These are phyloP conservation scores for Spathaspora hagerdaliae DNA, from an alignment of 805 yeast species.

Conservation along the genomic window DNA sequence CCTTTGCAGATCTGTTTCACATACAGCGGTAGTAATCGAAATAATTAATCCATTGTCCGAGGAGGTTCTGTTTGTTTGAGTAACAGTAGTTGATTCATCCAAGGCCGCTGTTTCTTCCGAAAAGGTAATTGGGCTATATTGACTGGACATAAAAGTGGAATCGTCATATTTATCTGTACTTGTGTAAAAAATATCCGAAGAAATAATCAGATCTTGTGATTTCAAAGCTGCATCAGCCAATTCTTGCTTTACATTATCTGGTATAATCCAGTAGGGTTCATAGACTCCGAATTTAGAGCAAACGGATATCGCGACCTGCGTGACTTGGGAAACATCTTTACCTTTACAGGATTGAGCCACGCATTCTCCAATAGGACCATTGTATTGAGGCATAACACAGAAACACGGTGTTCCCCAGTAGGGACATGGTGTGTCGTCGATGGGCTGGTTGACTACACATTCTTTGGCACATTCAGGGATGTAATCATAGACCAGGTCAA, in stretches of 20 bases:
- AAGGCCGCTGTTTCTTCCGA: conserved; percentile 4
- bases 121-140: too few relatives aligned
- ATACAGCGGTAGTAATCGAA: background rate
- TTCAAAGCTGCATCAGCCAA: conserved; percentile 6
- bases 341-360: conserved; percentile 34
- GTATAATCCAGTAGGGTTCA: conserved; percentile 29
- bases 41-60: background rate
- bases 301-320: conserved; percentile 22
- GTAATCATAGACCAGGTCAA: too few relatives aligned
- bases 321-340: conserved; percentile 22
- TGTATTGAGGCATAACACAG: conserved; percentile 37
- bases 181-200: too few relatives aligned
- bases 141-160: too few relatives aligned
- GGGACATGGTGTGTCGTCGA: conserved; percentile 41
- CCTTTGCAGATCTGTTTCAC: background rate
- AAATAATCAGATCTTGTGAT: too few relatives aligned
- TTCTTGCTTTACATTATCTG: conserved; percentile 11
- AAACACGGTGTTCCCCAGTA: conserved; percentile 39
- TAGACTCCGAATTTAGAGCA: too few relatives aligned
- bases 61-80: background rate
- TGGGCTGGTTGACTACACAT: conserved; percentile 24
- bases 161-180: too few relatives aligned
- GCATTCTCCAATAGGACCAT: conserved; percentile 31
- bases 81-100: background rate
- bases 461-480: conserved; percentile 34